Evolutionary conservation across 208 protist genomes (phyloP), one percentile per base, ranked within the genome.

Genomic region (Trypanosoma mega): DNA sequence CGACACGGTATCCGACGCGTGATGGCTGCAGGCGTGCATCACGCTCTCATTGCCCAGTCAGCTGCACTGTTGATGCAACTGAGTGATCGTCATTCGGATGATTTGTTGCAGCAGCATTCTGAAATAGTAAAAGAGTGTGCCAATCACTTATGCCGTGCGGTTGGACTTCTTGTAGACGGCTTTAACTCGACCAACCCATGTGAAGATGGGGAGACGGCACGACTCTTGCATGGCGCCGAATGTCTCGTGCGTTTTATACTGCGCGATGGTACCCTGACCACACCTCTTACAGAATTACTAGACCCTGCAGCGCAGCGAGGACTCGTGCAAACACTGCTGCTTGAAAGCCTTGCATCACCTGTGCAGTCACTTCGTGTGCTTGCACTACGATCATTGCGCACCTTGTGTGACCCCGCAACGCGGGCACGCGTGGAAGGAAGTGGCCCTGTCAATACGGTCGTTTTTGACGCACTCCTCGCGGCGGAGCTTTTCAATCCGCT

Each of bases 401-500:
- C 82, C 30, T 68, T 92, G 20, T 91, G 83, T 58, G 75, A 81
- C 43, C 54, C 68, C 24, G 16, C 18, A 20, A 41, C 48, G 6
- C 43, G 39, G 12, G 26, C 66, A 18, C 55, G 74, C 11, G 57
- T 74, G 9, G 63, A 26, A 1, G 78, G 79, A 14, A 48, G 66
- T 43, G 39, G 41, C 27, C 8, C 63, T 4, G 49, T 81, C n/a
- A 67, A 80, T 31, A n/a, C 67, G 5, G n/a, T 23, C 12, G 64
- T 78, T 33, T 85, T 80, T 34, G 62, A 58, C 34, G 63, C 62
- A 9, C 64, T 91, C 31, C 46, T 90, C 27, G 43, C 23, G 16
- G 87, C 83, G 20, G 83, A 89, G 37, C 31, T 62, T 27, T 87
- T 82, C 72, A 82, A 94, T 68, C 87, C 87, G 2, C 75, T 94